These are phyloP conservation scores for Ophiostoma montium DNA, from an alignment of 2,329 filamentous ascomycete genomes.

Conservation along the genomic window DNA sequence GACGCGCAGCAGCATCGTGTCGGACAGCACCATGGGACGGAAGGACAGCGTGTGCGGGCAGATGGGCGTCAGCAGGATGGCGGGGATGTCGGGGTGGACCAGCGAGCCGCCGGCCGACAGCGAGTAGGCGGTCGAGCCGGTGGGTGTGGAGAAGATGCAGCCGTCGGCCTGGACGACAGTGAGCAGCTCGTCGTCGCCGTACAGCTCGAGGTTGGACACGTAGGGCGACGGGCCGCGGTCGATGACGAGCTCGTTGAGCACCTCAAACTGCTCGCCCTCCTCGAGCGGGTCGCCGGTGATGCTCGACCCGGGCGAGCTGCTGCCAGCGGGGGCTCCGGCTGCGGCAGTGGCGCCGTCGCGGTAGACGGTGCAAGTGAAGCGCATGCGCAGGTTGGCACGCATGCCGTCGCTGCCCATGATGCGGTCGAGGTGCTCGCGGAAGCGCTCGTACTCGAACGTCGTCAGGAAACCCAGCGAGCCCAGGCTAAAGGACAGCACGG, in stretches of 20 bases:
- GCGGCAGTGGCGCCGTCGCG: constrained; percentile 38
- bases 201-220: constrained; percentile 91
- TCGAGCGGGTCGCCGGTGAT: constrained; percentile 36
- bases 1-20: constrained; percentile 83
- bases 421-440: constrained; percentile 72
- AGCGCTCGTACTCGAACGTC: constrained; percentile 74
- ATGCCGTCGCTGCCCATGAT: constrained; percentile 93
- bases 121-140: constrained; percentile 82
- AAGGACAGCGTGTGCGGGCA: constrained; percentile 96
- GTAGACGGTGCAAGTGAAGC: constrained; percentile 96
- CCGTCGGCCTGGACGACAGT: constrained; percentile 95
- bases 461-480: constrained; percentile 82
- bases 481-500: constrained; percentile 70
- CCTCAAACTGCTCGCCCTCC: constrained; percentile 92
- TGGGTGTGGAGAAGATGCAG: constrained; percentile 95
- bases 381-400: constrained; percentile 96
- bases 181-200: constrained; percentile 85
- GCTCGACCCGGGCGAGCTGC: not conserved
- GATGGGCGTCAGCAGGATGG: constrained; percentile 91
- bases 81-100: constrained; percentile 92
- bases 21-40: constrained; percentile 92
- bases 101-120: constrained; percentile 90
- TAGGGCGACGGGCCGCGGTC: constrained; percentile 94
- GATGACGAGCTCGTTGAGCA: constrained; percentile 96
- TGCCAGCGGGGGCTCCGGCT: constrained; percentile 24